Evolutionary conservation across 2,329 filamentous ascomycete species (phyloP).

Genomic region (Dactylellina haptotyla): DNA sequence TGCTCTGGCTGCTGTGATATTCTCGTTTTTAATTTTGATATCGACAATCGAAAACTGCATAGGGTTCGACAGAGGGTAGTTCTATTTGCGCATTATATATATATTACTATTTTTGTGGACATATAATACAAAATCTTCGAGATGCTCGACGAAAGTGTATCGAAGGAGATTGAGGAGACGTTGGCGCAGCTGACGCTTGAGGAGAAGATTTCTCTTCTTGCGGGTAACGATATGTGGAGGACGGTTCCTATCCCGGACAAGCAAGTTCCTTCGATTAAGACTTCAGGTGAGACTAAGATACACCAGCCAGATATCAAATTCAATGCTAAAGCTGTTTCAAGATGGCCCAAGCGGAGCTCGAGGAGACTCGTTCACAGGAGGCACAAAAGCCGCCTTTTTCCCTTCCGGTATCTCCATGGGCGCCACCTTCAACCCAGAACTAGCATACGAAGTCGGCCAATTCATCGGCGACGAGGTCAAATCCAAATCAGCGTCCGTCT

Average conservation of each 20-base stretch:
- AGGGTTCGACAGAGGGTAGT: too few relatives aligned
- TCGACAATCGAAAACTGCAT: background rate
- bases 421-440: slow-evolving; percentile 58
- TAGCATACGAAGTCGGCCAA: slow-evolving; percentile 57
- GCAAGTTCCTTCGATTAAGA: slow-evolving; percentile 53
- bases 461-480: slow-evolving; percentile 58
- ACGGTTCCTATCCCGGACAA: slow-evolving; percentile 70
- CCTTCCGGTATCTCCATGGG: slow-evolving; percentile 57
- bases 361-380: slow-evolving; percentile 55
- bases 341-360: slow-evolving; percentile 57
- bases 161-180: slow-evolving; percentile 46
- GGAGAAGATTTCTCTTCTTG: slow-evolving; percentile 55
- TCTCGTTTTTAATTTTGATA: background rate
- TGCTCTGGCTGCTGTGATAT: background rate
- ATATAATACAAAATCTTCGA: too few relatives aligned
- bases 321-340: slow-evolving; percentile 39
- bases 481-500: slow-evolving; percentile 65
- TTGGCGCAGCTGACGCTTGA: slow-evolving; percentile 45
- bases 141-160: slow-evolving; percentile 25
- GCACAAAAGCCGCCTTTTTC: slow-evolving; percentile 53
- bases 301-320: background rate
- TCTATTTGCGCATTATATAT: background rate
- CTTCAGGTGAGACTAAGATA: slow-evolving; percentile 26
- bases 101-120: too few relatives aligned
- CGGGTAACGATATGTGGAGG: slow-evolving; percentile 71